Evolutionary conservation across 1,139 yeast species (phyloP), one percentile per base, ranked within the genome.

Genomic region (Candida sp.): DNA sequence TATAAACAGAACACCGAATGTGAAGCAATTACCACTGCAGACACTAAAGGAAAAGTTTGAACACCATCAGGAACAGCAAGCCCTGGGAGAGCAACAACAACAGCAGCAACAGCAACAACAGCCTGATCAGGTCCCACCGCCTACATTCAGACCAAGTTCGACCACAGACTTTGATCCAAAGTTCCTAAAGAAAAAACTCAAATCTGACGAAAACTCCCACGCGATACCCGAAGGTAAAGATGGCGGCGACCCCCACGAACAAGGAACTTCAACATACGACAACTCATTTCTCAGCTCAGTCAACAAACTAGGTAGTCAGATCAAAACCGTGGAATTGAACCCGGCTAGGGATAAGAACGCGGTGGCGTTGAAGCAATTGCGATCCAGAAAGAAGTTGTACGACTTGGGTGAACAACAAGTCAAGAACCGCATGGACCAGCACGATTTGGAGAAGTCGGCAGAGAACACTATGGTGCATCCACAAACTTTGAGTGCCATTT

Each of bases 201-300:
- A 38, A 25, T 38, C 41, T 27, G 56, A 57, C 9, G 42, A 49
- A 7, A 50, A 53, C 25, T 51, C 37, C n/a, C 23, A 34, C 7
- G 12, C 12, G 3, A 31, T 46, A 6, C 75, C 75, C 3, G 72
- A 67, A 49, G 79, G 79, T 4, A 74, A 68, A 52, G 81, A 77
- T 57, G 81, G 81, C 1, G 63, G 62, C 52, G 82, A 77, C 58
- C 81, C 81, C 0, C 79, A 75, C 48, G 72, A 60, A 17, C 62
- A 60, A 27, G 61, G 61, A 7, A 57, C 60, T 6, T 57, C 60
- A 5, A 57, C 68, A 1, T 61, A 67, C 23, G 70, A 69, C 46
- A 44, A 44, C 5, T 40, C 49, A 4, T 76, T 69, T 51, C 60
- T 77, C 7, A 58, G 59, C 12, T 67, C 75, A 8, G 65, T 77